Evolutionary conservation across 2,329 filamentous ascomycete species (phyloP).

Genomic region (Fusarium sp.): DNA sequence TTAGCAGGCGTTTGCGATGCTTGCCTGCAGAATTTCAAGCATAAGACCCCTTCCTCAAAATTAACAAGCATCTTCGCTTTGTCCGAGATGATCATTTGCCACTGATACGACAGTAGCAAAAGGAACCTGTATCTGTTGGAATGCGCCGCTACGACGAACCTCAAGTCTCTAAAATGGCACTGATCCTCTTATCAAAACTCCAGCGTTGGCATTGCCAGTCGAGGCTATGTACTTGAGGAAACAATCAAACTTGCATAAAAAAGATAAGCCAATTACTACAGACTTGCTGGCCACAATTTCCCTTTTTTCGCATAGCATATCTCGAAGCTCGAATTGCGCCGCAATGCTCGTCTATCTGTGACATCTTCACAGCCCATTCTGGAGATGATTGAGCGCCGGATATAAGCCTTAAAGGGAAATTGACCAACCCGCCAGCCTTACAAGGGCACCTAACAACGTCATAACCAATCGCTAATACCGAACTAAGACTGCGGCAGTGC

Average conservation of each 20-base stretch:
- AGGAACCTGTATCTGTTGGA: neutral
- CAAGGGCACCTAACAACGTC: conserved; percentile 1
- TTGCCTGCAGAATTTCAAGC: neutral
- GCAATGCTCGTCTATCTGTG: neutral
- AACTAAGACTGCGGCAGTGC: conserved; percentile 5
- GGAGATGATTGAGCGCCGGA: neutral
- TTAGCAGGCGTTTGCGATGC: neutral
- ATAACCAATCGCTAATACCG: conserved; percentile 1
- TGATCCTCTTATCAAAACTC: neutral
- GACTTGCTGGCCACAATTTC: neutral
- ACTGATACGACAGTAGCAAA: neutral
- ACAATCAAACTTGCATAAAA: neutral
- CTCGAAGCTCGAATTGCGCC: neutral
- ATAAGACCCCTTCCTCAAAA: no score
- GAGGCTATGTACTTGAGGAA: neutral
- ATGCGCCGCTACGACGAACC: neutral
- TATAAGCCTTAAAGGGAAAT: neutral
- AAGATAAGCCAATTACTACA: neutral
- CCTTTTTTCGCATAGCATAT: neutral
- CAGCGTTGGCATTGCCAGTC: neutral
- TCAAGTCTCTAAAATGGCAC: neutral
- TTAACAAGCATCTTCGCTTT: neutral
- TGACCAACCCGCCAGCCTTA: conserved; percentile 14
- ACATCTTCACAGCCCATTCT: neutral
- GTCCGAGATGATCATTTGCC: neutral